These are phyloP conservation scores for Magnusiomyces tetraspermus DNA, from an alignment of 1,139 yeast species.

Conservation along the genomic window DNA sequence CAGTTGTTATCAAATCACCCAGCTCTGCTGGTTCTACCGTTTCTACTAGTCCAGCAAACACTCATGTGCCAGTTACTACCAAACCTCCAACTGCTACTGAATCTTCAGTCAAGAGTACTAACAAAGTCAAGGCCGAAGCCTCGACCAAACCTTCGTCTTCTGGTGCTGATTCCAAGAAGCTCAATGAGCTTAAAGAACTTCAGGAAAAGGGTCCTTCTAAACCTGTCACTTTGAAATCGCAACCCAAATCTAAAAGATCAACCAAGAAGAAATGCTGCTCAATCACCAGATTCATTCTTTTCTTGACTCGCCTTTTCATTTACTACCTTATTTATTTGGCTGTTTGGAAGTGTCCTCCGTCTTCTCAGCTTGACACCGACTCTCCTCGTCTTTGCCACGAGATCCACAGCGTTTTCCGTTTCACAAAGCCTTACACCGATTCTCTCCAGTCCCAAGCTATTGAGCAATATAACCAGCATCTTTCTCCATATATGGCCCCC, in stretches of 20 bases:
- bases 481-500: conserved; percentile 15
- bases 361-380: conserved; percentile 12
- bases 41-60: too few relatives aligned
- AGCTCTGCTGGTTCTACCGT: too few relatives aligned
- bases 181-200: neutral
- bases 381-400: conserved; percentile 23
- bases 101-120: too few relatives aligned
- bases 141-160: too few relatives aligned
- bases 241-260: neutral
- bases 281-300: neutral
- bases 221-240: neutral
- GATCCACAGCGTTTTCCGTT: conserved; percentile 14
- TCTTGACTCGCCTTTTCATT: conserved; percentile 18
- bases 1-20: too few relatives aligned
- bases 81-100: too few relatives aligned
- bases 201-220: neutral
- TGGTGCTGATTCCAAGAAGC: too few relatives aligned
- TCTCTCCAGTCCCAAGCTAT: conserved; percentile 2
- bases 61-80: too few relatives aligned
- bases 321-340: conserved; percentile 24
- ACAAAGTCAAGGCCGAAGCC: too few relatives aligned
- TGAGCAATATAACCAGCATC: neutral
- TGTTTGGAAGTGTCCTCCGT: conserved; percentile 24
- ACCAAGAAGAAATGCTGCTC: neutral
- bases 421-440: conserved; percentile 15